Evolutionary conservation across 257 asterid species (phyloP).

Genomic region (Cruciata laevipes): DNA sequence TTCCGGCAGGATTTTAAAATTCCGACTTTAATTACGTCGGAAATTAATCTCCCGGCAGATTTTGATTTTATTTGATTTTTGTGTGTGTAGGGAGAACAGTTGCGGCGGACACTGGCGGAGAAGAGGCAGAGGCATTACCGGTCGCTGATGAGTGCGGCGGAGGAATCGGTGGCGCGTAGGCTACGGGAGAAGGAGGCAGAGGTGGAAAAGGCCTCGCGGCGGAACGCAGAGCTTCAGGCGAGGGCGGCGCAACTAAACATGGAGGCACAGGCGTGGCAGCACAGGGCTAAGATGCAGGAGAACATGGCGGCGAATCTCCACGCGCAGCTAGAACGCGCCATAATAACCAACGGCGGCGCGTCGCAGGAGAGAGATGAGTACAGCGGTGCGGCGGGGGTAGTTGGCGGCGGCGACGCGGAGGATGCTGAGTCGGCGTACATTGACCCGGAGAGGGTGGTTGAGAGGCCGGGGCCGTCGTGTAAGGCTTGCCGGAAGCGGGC

Average conservation of each 20-base stretch:
- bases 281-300: conserved; percentile 33
- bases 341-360: conserved; percentile 15
- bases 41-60: no score
- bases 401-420: conserved; percentile 31
- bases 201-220: conserved; percentile 30
- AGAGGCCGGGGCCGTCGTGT: conserved; percentile 28
- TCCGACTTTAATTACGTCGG: no score
- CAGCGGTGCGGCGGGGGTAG: conserved; percentile 6
- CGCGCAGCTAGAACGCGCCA: conserved; percentile 35
- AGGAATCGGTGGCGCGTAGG: conserved; percentile 27
- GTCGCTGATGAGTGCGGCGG: conserved; percentile 28
- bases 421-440: conserved; percentile 45
- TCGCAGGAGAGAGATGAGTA: conserved; percentile 23
- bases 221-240: conserved; percentile 34
- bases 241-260: conserved; percentile 29
- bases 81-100: conserved; percentile 25
- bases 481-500: conserved; percentile 30
- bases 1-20: no score
- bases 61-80: not conserved
- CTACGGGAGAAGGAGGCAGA: conserved; percentile 37
- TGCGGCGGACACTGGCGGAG: conserved; percentile 30
- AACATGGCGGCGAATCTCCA: conserved; percentile 36
- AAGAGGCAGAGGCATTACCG: conserved; percentile 31
- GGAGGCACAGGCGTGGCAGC: conserved; percentile 43
- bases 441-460: conserved; percentile 44